Percentiles rank a stretch among this genome's conserved stretches.
phyloP scores from a whole-genome alignment of 352 stramenopile species.

The Phytophthora cajani region DNA sequence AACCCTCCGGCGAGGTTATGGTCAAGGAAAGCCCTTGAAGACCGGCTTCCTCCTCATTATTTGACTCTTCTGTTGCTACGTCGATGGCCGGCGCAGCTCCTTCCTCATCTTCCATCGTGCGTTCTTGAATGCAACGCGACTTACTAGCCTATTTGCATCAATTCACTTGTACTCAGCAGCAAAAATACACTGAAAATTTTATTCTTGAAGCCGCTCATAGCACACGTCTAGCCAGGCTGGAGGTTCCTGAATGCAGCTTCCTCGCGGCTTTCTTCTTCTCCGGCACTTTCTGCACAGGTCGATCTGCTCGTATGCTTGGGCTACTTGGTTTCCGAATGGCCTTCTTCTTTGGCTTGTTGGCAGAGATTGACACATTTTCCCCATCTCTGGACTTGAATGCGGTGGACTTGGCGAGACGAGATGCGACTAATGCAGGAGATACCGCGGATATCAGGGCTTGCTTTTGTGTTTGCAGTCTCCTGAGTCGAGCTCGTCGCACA shows the following conservation, averaged over 20 bases:
- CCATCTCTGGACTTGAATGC: slow-evolving; percentile 14
- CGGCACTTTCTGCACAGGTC: background rate
- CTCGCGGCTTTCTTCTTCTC: slow-evolving; percentile 21
- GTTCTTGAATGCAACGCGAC: background rate
- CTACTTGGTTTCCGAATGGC: slow-evolving; percentile 12
- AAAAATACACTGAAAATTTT: slow-evolving; percentile 18
- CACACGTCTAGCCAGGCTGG: slow-evolving; percentile 3
- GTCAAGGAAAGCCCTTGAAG: slow-evolving; percentile 17
- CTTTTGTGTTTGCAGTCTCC: slow-evolving; percentile 28
- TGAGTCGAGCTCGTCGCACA: slow-evolving; percentile 26
- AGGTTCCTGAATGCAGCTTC: slow-evolving; percentile 3
- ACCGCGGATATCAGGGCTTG: slow-evolving; percentile 22
- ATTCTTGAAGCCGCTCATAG: slow-evolving; percentile 22
- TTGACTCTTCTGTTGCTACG: background rate
- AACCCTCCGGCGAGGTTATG: slow-evolving; percentile 6
- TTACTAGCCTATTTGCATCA: slow-evolving; percentile 24
- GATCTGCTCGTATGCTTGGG: background rate
- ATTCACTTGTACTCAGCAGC: background rate
- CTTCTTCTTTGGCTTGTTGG: slow-evolving; percentile 25
- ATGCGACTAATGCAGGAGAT: slow-evolving; percentile 18
- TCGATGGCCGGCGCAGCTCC: background rate
- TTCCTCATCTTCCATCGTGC: slow-evolving; percentile 19
- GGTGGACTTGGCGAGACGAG: background rate
- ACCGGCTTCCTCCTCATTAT: slow-evolving; percentile 3
- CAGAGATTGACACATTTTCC: slow-evolving; percentile 16